A percentile compares a stretch with the other conserved stretches of the same genome.
Conservation (phyloP, 1,139 yeast species). For the Nadsonia starkeyi-henricii region DNA sequence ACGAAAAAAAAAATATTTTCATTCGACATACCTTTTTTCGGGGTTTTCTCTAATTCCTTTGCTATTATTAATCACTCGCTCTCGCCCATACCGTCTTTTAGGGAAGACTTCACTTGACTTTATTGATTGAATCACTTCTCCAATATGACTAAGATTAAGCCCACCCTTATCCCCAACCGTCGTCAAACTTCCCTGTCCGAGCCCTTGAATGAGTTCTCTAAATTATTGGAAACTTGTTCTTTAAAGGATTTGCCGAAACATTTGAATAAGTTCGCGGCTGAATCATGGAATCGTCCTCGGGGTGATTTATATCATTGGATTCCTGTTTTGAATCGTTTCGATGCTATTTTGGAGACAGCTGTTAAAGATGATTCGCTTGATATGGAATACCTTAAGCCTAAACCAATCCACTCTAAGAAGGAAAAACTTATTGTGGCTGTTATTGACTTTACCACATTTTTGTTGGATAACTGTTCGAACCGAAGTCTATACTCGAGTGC, state of each 20-base stretch:
- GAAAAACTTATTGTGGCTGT: constrained; percentile 36
- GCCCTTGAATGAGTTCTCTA: not conserved
- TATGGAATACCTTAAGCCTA: constrained; percentile 32
- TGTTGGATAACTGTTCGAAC: constrained; percentile 59
- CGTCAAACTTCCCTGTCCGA: not conserved
- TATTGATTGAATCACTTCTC: not conserved
- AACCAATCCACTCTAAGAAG: constrained; percentile 34
- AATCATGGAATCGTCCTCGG: constrained; percentile 48
- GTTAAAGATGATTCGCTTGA: constrained; percentile 43
- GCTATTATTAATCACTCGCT: not conserved
- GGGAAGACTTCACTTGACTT: not conserved
- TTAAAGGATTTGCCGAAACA: constrained; percentile 24
- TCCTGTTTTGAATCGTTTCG: constrained; percentile 61
- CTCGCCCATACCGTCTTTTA: not conserved
- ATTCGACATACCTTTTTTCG: too few species aligned
- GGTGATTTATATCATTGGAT: constrained; percentile 74
- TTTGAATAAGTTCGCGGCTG: constrained; percentile 20
- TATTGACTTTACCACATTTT: constrained; percentile 44
- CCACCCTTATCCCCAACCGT: not conserved
- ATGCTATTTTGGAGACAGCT: constrained; percentile 42
- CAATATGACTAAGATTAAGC: not conserved
- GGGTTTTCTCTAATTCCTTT: too few species aligned
- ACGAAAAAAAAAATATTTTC: too few species aligned
- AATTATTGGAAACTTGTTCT: constrained; percentile 15
- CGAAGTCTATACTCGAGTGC: constrained; percentile 54